A percentile compares a stretch with the other conserved stretches of the same genome.
phyloP scores from a whole-genome alignment of 345 rosid species.

The Acer saccharum region DNA sequence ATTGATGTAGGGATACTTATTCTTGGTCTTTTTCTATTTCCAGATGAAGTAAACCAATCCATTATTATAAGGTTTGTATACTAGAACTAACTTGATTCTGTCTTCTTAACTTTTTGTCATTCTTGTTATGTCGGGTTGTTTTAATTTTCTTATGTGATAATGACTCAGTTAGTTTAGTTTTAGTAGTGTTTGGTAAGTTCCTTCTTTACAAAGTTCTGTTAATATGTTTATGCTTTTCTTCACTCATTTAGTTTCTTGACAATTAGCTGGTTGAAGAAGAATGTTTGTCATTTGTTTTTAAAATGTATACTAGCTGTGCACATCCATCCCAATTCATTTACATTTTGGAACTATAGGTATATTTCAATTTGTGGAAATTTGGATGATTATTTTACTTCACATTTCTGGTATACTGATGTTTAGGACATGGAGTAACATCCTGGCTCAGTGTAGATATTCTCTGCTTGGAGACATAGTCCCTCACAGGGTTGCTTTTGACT shows the following conservation, averaged over 20 bases:
- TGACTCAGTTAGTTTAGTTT: not conserved
- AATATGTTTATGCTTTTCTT: not conserved
- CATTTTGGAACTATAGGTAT: not conserved
- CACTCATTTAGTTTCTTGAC: not conserved
- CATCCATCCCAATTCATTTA: not conserved
- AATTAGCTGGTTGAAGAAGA: not conserved
- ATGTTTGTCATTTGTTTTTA: not conserved
- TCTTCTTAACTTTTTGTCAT: not conserved
- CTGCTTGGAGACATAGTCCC: too few relatives aligned
- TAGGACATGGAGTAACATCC: too few relatives aligned
- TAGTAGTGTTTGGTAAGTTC: not conserved
- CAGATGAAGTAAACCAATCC: slow-evolving; percentile 99
- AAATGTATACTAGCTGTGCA: not conserved
- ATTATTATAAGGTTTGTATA: slow-evolving; percentile 92
- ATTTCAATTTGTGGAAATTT: not conserved
- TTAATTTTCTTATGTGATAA: slow-evolving; percentile 1
- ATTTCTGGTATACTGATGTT: too few relatives aligned
- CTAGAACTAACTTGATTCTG: slow-evolving; percentile 1
- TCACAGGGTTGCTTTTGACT: too few relatives aligned
- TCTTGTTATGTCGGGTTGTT: slow-evolving; percentile 1
- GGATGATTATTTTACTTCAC: not conserved
- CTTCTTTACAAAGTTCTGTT: not conserved
- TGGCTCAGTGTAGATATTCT: too few relatives aligned
- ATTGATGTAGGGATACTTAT: slow-evolving; percentile 26
- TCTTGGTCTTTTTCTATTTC: slow-evolving; percentile 28